Base-by-base conservation (phyloP, 208 protist species). In the Acanthamoeba healyi region DNA sequence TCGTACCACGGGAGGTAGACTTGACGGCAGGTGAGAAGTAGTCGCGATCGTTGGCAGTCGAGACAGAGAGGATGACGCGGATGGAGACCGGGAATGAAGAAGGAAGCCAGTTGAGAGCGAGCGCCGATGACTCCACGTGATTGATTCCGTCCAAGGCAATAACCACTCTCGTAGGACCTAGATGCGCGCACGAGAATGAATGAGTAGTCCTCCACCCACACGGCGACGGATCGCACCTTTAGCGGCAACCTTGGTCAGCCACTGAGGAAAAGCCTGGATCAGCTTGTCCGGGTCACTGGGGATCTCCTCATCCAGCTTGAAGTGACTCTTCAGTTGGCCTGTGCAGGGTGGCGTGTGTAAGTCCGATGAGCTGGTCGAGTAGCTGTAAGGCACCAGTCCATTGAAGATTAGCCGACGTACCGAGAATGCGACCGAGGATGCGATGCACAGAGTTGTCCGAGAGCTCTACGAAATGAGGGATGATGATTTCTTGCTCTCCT, bases 401-500 rank as follows among this genome's bases (percentile, higher is more conserved):
- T n/a, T n/a, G n/a, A n/a, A n/a, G n/a, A n/a, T n/a, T n/a, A n/a
- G n/a, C n/a, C n/a, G n/a, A n/a, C 70, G 24, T 82, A 94, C 89
- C 65, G 26, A 94, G 56, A 56, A 94, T 40, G 29, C 58, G 14
- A 7, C 89, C 29, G 22, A 94, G 67, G 7, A 94, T 81, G 38
- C 51, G 44, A 58, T 58, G 89, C 22, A 94, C 32, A 26, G 67
- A 56, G 49, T 61, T 82, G 51, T 81, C 74, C 14, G 89, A 44
- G n/a, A 94, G 58, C 14, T 86, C 89, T 0, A 81, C 38, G 22
- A 94, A 94, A 38, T 94, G 67, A 34, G 54, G 44, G 29, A 94
- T 81, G 89, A 94, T 29, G 32, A 86, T 4, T 26, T 92, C 56
- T 0, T 86, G 17, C 17, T 65, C 65, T 17, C 74, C 38, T 24